Percentiles rank a stretch among this genome's conserved stretches.
Conservation (phyloP, 176 grass and related monocot species). For the Oryza longistaminata region DNA sequence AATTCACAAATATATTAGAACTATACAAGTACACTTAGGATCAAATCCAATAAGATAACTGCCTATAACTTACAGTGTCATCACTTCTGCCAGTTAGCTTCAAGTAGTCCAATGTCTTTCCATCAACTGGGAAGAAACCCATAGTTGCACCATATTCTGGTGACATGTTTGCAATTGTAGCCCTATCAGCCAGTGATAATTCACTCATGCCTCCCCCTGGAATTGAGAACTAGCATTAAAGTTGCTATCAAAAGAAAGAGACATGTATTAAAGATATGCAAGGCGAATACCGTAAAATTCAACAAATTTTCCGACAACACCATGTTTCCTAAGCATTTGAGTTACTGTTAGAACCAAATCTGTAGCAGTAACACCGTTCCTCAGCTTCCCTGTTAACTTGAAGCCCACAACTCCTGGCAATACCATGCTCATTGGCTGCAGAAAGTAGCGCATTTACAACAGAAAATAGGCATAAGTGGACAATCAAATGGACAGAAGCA, state of each 20-base stretch:
- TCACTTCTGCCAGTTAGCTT: conserved; percentile 93
- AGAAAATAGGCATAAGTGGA: not conserved
- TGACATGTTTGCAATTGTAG: conserved; percentile 98
- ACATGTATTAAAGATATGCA: not conserved
- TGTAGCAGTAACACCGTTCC: conserved; percentile 90
- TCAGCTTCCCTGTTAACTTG: conserved; percentile 87
- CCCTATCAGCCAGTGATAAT: conserved; percentile 88
- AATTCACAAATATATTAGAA: conserved; percentile 31
- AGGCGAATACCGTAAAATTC: conserved; percentile 78
- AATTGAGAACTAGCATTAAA: conserved; percentile 19
- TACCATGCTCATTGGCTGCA: conserved; percentile 98
- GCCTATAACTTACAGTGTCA: conserved; percentile 65
- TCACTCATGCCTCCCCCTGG: conserved; percentile 85
- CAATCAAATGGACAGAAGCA: not conserved
- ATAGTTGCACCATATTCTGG: conserved; percentile 99
- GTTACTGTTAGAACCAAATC: conserved; percentile 97
- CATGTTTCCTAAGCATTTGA: conserved; percentile 95
- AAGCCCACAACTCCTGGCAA: conserved; percentile 94
- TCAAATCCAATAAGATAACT: not conserved
- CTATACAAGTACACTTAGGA: conserved; percentile 20
- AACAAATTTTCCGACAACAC: conserved; percentile 97
- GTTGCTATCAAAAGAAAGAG: not conserved
- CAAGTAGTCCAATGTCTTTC: conserved; percentile 81
- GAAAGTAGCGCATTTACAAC: conserved; percentile 26
- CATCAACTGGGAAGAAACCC: conserved; percentile 98